These are phyloP conservation scores for Pulveroboletus frians DNA, from an alignment of 768 basidiomycete species.

Conservation along the genomic window DNA sequence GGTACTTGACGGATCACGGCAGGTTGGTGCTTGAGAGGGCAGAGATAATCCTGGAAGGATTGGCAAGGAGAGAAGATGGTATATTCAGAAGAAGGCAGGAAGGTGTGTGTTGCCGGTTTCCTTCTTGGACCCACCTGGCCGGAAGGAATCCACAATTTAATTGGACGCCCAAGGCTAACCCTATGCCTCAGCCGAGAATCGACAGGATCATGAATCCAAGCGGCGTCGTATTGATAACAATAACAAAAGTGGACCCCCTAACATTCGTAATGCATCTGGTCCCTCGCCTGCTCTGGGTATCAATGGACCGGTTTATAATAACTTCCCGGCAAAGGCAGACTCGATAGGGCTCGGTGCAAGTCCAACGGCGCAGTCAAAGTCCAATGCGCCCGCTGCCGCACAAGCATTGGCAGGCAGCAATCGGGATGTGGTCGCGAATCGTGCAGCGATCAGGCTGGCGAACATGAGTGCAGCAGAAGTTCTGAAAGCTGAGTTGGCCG, in stretches of 20 bases:
- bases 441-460: slow-evolving; percentile 87
- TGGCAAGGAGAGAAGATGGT: slow-evolving; percentile 92
- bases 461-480: slow-evolving; percentile 95
- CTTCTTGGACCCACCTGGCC: slow-evolving; percentile 3
- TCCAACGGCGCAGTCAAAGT: slow-evolving; percentile 51
- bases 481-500: slow-evolving; percentile 83
- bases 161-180: slow-evolving; percentile 12
- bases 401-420: slow-evolving; percentile 84
- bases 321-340: slow-evolving; percentile 73
- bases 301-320: slow-evolving; percentile 38
- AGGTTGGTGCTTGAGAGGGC: slow-evolving; percentile 78
- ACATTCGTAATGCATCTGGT: slow-evolving; percentile 27
- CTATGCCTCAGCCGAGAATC: slow-evolving; percentile 68
- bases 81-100: slow-evolving; percentile 91
- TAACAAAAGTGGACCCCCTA: slow-evolving; percentile 35
- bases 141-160: slow-evolving; percentile 7
- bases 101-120: slow-evolving; percentile 50
- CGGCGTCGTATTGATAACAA: slow-evolving; percentile 63
- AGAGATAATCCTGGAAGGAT: slow-evolving; percentile 91
- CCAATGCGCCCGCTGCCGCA: slow-evolving; percentile 54
- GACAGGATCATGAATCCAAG: slow-evolving; percentile 89
- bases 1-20: slow-evolving; percentile 93
- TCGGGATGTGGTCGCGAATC: slow-evolving; percentile 83
- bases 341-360: slow-evolving; percentile 70
- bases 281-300: slow-evolving; percentile 30